Evolutionary conservation across 371 early-diverging fungal species (phyloP).

Genomic region (Mortierella sp.): DNA sequence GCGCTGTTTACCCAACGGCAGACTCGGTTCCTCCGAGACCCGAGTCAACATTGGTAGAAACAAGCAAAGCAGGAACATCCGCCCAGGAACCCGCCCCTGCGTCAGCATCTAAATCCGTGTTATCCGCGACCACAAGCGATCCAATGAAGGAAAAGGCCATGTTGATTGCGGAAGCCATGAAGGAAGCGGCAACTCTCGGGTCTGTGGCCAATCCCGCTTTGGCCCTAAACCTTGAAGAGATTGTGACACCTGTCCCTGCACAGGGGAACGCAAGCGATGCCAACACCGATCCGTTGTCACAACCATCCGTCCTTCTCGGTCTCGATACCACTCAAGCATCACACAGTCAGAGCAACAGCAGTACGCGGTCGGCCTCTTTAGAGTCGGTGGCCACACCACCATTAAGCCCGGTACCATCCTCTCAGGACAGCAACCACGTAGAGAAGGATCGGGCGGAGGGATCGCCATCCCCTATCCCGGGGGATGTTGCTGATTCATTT

Average conservation of each 20-base stretch:
- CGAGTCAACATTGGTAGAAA: not conserved
- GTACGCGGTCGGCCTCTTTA: not conserved
- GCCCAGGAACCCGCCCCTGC: not conserved
- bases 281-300: not conserved
- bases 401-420: conserved; percentile 13
- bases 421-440: too few species aligned
- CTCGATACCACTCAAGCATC: too few species aligned
- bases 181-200: conserved; percentile 7
- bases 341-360: too few species aligned
- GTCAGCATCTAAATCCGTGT: not conserved
- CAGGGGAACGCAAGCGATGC: conserved; percentile 6
- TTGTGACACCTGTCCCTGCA: conserved; percentile 20
- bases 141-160: conserved; percentile 12
- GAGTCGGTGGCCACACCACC: conserved; percentile 17
- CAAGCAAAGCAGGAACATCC: not conserved
- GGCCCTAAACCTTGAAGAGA: conserved; percentile 7
- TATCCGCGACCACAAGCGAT: conserved; percentile 5
- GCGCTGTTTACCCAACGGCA: conserved; percentile 16
- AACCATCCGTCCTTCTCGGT: too few species aligned
- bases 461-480: too few species aligned
- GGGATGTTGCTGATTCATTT: too few species aligned
- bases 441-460: too few species aligned
- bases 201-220: conserved; percentile 8
- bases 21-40: conserved; percentile 1
- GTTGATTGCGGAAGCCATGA: conserved; percentile 13